phyloP scores from a whole-genome alignment of 129 eudicot genomes.

The Flaveria sonorensis region DNA sequence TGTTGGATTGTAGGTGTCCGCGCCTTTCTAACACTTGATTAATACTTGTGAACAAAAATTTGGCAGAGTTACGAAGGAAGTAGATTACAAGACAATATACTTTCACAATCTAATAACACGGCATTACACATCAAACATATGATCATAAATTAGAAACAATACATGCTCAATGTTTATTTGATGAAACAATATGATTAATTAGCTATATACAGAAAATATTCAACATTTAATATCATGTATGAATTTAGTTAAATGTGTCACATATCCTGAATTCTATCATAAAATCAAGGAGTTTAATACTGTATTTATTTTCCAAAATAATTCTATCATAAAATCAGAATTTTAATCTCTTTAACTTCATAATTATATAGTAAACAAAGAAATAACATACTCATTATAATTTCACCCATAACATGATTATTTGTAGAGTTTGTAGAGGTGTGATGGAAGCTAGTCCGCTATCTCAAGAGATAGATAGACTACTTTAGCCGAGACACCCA shows the following conservation, averaged over 20 bases:
- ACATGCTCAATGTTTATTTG: background rate
- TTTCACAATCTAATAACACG: conserved; percentile 2
- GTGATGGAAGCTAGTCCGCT: too few species aligned
- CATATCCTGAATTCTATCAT: too few species aligned
- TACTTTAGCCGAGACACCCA: too few species aligned
- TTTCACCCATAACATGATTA: too few species aligned
- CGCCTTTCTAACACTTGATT: conserved; percentile 41
- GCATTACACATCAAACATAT: background rate
- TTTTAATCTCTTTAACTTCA: too few species aligned
- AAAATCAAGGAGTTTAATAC: background rate
- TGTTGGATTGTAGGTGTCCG: conserved; percentile 27
- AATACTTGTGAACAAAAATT: conserved; percentile 21
- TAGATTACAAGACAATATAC: conserved; percentile 8
- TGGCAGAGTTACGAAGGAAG: background rate
- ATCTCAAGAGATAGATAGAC: too few species aligned
- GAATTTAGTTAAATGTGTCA: background rate
- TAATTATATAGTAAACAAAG: too few species aligned
- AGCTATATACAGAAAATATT: background rate
- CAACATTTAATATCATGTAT: background rate
- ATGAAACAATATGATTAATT: background rate
- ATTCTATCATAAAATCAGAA: too few species aligned
- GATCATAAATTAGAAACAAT: background rate
- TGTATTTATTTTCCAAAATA: too few species aligned
- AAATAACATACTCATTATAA: too few species aligned
- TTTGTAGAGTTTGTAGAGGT: too few species aligned